Conservation (phyloP, 1,284 basidiomycete genomes). For the Acaromyces ingoldii region DNA sequence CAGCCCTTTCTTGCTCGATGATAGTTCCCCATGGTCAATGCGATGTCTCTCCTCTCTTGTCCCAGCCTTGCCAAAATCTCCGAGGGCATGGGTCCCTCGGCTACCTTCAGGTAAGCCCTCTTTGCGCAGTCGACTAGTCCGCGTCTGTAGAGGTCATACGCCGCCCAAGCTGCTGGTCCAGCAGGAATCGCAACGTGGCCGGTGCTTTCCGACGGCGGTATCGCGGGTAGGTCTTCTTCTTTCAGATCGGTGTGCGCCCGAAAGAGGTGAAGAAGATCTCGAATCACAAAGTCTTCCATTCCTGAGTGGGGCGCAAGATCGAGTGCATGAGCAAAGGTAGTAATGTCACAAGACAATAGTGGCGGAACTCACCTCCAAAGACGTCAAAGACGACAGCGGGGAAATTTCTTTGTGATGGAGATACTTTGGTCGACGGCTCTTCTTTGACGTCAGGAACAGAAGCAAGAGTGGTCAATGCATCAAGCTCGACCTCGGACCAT, state of each 20-base stretch:
- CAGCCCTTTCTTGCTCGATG: background rate
- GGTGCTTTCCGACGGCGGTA: no score
- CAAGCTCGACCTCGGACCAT: background rate
- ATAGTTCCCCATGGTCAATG: background rate
- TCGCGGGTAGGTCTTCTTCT: no score
- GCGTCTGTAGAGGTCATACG: background rate
- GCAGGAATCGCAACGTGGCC: background rate
- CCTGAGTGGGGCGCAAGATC: no score
- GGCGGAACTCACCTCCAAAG: slow-evolving; percentile 10
- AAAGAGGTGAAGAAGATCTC: no score
- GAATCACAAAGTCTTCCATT: slow-evolving; percentile 41
- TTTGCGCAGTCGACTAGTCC: background rate
- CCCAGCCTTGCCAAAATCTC: background rate
- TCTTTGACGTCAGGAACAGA: slow-evolving; percentile 1
- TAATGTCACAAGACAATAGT: no score
- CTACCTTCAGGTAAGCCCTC: background rate
- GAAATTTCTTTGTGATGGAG: no score
- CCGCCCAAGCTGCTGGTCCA: background rate
- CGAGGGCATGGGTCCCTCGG: background rate
- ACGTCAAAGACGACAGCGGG: slow-evolving; percentile 13
- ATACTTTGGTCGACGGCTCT: no score
- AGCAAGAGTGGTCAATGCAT: background rate
- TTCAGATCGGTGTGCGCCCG: no score
- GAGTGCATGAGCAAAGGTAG: no score
- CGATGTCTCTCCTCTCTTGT: background rate